phyloP scores from a whole-genome alignment of 768 basidiomycete genomes.

The Phlegmacium glaucopus region DNA sequence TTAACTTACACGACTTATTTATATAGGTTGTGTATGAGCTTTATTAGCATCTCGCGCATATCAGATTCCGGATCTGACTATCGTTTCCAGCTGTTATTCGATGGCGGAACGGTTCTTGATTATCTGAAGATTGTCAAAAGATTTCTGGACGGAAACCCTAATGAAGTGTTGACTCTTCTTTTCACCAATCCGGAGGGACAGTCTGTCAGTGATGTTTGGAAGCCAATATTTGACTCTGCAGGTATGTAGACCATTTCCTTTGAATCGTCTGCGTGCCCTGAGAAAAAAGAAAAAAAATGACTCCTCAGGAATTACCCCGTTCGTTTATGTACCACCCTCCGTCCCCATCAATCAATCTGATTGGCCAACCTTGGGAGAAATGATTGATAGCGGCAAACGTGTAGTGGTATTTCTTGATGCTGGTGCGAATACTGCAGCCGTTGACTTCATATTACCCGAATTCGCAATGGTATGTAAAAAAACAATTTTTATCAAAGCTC shows the following conservation, averaged over 20 bases:
- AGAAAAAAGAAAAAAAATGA: neutral
- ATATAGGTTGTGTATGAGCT: slow-evolving; percentile 35
- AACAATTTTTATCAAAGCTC: no score
- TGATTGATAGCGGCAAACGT: slow-evolving; percentile 57
- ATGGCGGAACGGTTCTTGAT: slow-evolving; percentile 46
- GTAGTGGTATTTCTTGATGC: slow-evolving; percentile 63
- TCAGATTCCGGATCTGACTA: no score
- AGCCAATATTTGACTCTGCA: slow-evolving; percentile 47
- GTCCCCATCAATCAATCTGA: slow-evolving; percentile 38
- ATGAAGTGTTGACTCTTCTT: slow-evolving; percentile 61
- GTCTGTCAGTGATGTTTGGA: slow-evolving; percentile 46
- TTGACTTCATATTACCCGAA: slow-evolving; percentile 53
- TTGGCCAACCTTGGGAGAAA: slow-evolving; percentile 64
- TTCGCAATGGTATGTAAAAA: slow-evolving; percentile 45
- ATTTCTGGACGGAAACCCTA: slow-evolving; percentile 58
- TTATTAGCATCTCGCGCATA: neutral
- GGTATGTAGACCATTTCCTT: slow-evolving; percentile 33
- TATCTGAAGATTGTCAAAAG: slow-evolving; percentile 52
- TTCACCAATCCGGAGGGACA: slow-evolving; percentile 65
- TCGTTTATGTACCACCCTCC: slow-evolving; percentile 50
- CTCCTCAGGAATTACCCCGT: slow-evolving; percentile 35
- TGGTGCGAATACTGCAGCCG: slow-evolving; percentile 36
- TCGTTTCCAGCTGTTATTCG: slow-evolving; percentile 38
- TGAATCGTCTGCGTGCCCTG: no score
- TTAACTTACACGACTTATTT: neutral